These are phyloP conservation scores for Trichoderma semiorbis DNA, from an alignment of 2,329 filamentous ascomycete genomes.

Conservation along the genomic window DNA sequence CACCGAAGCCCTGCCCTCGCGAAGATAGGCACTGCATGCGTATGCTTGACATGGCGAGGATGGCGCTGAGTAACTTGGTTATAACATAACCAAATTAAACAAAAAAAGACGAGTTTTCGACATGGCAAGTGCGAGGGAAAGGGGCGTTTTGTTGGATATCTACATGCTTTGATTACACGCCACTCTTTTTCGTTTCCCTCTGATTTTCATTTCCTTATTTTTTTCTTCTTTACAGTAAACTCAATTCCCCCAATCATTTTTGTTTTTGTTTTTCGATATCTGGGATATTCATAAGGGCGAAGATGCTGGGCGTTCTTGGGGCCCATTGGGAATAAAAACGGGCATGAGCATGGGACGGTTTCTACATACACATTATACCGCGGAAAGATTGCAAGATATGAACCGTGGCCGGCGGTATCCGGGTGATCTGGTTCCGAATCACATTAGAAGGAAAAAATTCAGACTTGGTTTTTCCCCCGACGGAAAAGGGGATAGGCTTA, in stretches of 20 bases:
- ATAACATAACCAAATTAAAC: slow-evolving; percentile 39
- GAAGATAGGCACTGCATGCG: slow-evolving; percentile 44
- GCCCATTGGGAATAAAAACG: background rate
- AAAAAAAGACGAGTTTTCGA: background rate
- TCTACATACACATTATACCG: background rate
- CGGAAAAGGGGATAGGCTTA: background rate
- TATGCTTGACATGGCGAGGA: slow-evolving; percentile 53
- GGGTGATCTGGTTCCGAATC: background rate
- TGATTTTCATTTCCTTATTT: background rate
- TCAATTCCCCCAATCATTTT: background rate
- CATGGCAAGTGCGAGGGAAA: background rate
- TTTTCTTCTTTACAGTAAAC: background rate
- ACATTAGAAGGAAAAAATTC: background rate
- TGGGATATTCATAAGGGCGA: background rate
- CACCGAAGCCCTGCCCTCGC: slow-evolving; percentile 28
- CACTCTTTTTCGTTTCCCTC: background rate
- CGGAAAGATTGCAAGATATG: background rate
- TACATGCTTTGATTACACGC: background rate
- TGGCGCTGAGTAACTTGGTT: slow-evolving; percentile 51
- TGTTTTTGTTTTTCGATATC: background rate
- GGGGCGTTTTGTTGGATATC: background rate
- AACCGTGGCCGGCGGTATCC: background rate
- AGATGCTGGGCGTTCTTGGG: background rate
- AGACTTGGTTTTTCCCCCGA: background rate
- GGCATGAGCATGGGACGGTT: background rate